Evolutionary conservation across 257 asterid genomes (phyloP), one percentile per base, ranked within the genome.

Genomic region (Dorcoceras hygrometricum): DNA sequence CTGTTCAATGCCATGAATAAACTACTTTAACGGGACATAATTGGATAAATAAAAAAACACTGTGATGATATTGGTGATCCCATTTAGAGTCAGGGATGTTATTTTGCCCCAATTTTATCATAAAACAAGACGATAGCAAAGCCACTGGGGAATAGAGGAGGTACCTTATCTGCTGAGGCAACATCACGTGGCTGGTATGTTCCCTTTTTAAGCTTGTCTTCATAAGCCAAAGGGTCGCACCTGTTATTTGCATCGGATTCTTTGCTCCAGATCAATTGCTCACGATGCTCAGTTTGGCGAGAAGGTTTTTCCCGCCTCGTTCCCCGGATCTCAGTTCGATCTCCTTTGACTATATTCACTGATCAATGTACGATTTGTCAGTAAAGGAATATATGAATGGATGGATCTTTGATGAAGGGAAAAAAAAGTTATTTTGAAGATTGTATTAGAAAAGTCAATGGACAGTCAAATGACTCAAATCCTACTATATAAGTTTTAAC

Each of bases 91-190:
- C 19, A 11, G 18, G 48, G 19, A 43, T 43, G 51, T 14, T 43
- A 43, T 12, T 14, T 34, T 3, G 3, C n/a, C 1, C 0, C 5
- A 3, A 39, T 39, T 11, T 39, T 3, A 14, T 34, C 46, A 31
- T 55, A 26, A 51, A 67, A 16, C 24, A 26, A 57, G 59, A 68
- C 46, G 28, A 48, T 57, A 50, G 60, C n/a, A 26, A 59, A 31
- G 53, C 53, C 25, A 66, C 11, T 59, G 18, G 53, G 25, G 60
- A 48, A 11, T 4, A 22, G 39, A 26, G n/a, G 63, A 51, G 53
- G 76, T 59, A 88, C 90, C 90, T 89, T 87, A 39, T 85, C 82
- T 39, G 78, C 50, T 22, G 75, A 46, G 51, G 77, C 64, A 53
- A 46, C 55, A 71, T 84, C 87, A 63, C 74, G 62, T 56, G 81